Base-by-base conservation (phyloP, 2,329 filamentous ascomycete genomes). In the Biscogniauxia mediterranea region DNA sequence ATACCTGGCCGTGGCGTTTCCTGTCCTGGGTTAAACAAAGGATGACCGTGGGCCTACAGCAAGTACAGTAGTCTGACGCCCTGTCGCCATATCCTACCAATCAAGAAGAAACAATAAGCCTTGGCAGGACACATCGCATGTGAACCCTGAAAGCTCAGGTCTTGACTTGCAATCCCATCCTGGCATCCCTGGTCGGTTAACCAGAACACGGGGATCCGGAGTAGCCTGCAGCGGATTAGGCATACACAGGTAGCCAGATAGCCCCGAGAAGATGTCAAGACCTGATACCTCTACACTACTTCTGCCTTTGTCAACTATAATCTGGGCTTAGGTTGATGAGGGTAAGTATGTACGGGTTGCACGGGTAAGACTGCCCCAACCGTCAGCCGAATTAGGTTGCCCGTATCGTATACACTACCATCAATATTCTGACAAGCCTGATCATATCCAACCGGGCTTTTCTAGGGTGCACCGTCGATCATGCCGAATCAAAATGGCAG, bases 81-180 rank as follows among this genome's bases (percentile, higher is more conserved):
- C 54, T 55, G 54, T 19, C 54, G 28, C 25, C 54, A 21, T 55
- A 42, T 19, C 54, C 54, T 55, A 32, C 54, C 54, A 55, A 55
- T 55, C 54, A 42, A 1, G 32, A 42, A 5, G n/a, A 26, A 13
- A 11, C 7, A 55, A 26, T 17, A 26, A 19, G 28, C 15, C 28
- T 42, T 42, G 54, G 20, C 54, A 55, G 54, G 38, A 46, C 38
- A 46, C 38, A 46, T 46, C 17, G 38, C 38, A 46, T 46, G 38
- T 46, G 38, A 46, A 46, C 38, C 38, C 17, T 46, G 38, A 46
- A 46, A 11, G 17, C 38, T 46, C 38, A 46, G 17, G 38, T n/a
- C 38, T 46, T 46, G 38, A 46, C 38, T 46, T 46, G 38, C 38
- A 46, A 32, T 32, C 28, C 28, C 28, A 32, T 32, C 28, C 28